A percentile compares a stretch with the other conserved stretches of the same genome.
These are phyloP conservation scores for Neurospora sp. DNA, from an alignment of 495 filamentous ascomycete genomes.

Conservation along the genomic window DNA sequence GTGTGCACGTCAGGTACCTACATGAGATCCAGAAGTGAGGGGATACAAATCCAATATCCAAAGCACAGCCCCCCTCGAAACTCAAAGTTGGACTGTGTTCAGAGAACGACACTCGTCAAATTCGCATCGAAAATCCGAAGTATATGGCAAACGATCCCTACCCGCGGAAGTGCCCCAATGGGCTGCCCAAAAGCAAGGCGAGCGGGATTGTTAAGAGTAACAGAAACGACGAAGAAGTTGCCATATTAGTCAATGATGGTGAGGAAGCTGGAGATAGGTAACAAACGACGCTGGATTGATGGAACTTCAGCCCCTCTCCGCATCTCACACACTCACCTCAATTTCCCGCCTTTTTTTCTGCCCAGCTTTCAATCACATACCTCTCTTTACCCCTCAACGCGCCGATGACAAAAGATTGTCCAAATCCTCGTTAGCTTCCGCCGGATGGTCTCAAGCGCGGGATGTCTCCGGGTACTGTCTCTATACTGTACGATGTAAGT, in stretches of 20 bases:
- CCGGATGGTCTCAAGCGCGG: not conserved
- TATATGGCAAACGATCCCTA: not conserved
- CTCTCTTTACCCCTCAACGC: not conserved
- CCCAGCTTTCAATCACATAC: not conserved
- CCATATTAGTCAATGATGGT: not conserved
- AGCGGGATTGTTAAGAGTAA: not conserved
- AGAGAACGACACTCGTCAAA: not conserved
- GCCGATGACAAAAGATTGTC: not conserved
- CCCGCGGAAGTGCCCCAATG: not conserved
- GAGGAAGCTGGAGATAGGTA: not conserved
- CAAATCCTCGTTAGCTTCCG: not conserved
- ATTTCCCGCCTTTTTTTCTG: not conserved
- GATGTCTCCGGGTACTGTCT: not conserved
- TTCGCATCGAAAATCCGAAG: not conserved
- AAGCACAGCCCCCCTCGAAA: not conserved
- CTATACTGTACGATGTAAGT: not conserved
- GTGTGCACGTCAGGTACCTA: not conserved
- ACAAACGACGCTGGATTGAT: not conserved
- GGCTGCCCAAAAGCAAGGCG: not conserved
- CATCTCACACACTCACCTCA: not conserved
- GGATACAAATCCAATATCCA: not conserved
- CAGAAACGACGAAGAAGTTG: not conserved
- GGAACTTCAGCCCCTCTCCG: not conserved
- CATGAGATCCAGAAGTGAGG: not conserved
- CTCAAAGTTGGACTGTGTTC: not conserved